A percentile compares a stretch with the other conserved stretches of the same genome.
Conservation (phyloP, 2,329 filamentous ascomycete species). For the Periconia digitata region DNA sequence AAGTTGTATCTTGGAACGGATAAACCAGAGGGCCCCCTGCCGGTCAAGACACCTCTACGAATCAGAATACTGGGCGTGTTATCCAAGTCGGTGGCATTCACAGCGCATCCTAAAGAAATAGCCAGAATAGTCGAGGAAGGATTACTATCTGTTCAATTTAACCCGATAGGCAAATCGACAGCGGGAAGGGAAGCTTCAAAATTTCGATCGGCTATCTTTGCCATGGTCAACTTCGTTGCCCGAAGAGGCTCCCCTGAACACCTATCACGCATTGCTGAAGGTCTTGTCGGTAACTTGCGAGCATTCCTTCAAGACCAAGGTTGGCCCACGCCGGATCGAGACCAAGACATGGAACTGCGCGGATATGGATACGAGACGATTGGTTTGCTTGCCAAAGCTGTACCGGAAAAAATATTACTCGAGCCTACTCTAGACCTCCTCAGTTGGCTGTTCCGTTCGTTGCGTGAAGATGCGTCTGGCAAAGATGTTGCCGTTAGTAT, state of each 20-base stretch:
- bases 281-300: constrained; percentile 68
- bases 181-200: constrained; percentile 75
- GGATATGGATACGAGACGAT: constrained; percentile 89
- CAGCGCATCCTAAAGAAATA: constrained; percentile 68
- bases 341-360: constrained; percentile 65
- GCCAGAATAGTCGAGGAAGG: constrained; percentile 69
- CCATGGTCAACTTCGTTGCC: constrained; percentile 85
- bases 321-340: constrained; percentile 68
- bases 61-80: constrained; percentile 76
- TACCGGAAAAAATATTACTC: constrained; percentile 58
- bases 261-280: constrained; percentile 66
- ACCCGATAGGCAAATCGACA: constrained; percentile 42
- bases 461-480: constrained; percentile 75
- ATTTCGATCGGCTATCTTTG: constrained; percentile 78
- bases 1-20: constrained; percentile 65
- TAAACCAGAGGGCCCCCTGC: constrained; percentile 44
- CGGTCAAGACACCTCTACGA: constrained; percentile 67
- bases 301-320: constrained; percentile 78
- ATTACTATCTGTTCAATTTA: constrained; percentile 52
- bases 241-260: constrained; percentile 66
- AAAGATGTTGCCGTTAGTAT: constrained; percentile 81
- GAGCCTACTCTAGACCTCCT: constrained; percentile 58
- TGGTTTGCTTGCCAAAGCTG: constrained; percentile 72
- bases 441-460: constrained; percentile 80
- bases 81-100: constrained; percentile 74